Evolutionary conservation across 75 land plant species (phyloP), one percentile per base, ranked within the genome.

Genomic region (Cunninghamia lanceolata): DNA sequence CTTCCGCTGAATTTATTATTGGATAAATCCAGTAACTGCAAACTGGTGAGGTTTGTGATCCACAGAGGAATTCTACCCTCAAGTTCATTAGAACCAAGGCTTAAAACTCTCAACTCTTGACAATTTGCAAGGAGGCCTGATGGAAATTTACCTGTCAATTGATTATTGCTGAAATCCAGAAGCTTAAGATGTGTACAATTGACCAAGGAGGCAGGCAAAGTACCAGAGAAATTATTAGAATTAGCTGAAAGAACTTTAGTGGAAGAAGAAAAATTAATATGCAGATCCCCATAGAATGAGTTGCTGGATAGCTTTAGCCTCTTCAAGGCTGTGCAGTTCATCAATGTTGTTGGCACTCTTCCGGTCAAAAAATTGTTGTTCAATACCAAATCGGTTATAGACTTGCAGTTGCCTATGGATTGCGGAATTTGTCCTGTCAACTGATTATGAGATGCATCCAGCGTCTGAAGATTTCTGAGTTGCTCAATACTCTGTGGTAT

Each of bases 1-100:
- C 36, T 45, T 21, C 90, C 91, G 38, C 28, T 83, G 14, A 89
- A 53, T 30, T 88, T 28, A 54, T 89, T 88, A 16, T 85, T 59
- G 63, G 71, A 59, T 36, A 89, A 89, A 63, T 85, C 85, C 8
- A 89, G 53, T 40, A 56, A 38, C 25, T 85, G 73, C 14, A 87
- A 38, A 19, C 82, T 82, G 54, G 82, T 13, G 2, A 89, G 84
- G 43, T 86, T 6, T 40, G 39, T 42, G 2, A 86, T 75, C 45
- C 39, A 66, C 10, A 9, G n/a, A 19, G 88, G 79, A 53, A 87
- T 70, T 39, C 42, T 52, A 32, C 88, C 88, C 0, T 46, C 45
- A 42, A 87, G 42, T 3, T 56, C 4, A 84, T 87, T 87, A 13
- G 40, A n/a, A 19, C 70, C 35, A 28, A 86, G 73, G 28, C 59